phyloP scores from a whole-genome alignment of 2,329 filamentous ascomycete species.

The Fusarium zealandicum region DNA sequence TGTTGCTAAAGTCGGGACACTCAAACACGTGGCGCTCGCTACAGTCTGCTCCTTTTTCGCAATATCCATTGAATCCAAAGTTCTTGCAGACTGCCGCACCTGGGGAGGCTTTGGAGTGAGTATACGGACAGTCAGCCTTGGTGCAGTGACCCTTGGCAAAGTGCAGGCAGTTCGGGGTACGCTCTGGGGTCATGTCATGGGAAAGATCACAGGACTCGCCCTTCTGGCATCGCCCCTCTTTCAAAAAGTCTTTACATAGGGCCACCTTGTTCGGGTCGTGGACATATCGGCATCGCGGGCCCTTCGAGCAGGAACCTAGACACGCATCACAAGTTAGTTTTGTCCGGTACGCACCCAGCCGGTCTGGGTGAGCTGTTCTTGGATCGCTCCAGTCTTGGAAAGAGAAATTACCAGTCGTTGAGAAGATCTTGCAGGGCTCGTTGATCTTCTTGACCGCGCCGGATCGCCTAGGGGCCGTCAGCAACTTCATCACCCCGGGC shows the following conservation, averaged over 20 bases:
- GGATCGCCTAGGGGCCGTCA: slow-evolving; percentile 55
- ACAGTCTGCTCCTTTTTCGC: slow-evolving; percentile 80
- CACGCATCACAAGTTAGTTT: slow-evolving; percentile 52
- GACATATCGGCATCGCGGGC: slow-evolving; percentile 77
- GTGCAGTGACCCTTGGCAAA: slow-evolving; percentile 90
- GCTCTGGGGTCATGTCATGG: slow-evolving; percentile 82
- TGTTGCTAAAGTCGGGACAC: slow-evolving; percentile 95
- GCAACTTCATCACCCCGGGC: slow-evolving; percentile 40
- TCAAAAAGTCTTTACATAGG: slow-evolving; percentile 86
- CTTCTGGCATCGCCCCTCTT: slow-evolving; percentile 77
- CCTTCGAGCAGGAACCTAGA: slow-evolving; percentile 84
- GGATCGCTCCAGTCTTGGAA: slow-evolving; percentile 43
- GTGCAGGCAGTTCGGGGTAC: slow-evolving; percentile 87
- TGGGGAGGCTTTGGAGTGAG: slow-evolving; percentile 80
- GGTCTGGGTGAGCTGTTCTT: slow-evolving; percentile 29
- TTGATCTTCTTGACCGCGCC: slow-evolving; percentile 71
- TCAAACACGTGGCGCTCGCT: slow-evolving; percentile 87
- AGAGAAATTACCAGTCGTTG: slow-evolving; percentile 71
- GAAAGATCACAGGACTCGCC: slow-evolving; percentile 88
- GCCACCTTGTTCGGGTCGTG: slow-evolving; percentile 90
- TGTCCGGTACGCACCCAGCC: slow-evolving; percentile 50
- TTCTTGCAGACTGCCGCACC: slow-evolving; percentile 80
- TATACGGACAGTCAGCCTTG: slow-evolving; percentile 85
- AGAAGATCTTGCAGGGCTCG: slow-evolving; percentile 76
- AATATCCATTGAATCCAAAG: slow-evolving; percentile 89